Conservation (phyloP, 2,329 filamentous ascomycete genomes). For the Colletotrichum sp. region DNA sequence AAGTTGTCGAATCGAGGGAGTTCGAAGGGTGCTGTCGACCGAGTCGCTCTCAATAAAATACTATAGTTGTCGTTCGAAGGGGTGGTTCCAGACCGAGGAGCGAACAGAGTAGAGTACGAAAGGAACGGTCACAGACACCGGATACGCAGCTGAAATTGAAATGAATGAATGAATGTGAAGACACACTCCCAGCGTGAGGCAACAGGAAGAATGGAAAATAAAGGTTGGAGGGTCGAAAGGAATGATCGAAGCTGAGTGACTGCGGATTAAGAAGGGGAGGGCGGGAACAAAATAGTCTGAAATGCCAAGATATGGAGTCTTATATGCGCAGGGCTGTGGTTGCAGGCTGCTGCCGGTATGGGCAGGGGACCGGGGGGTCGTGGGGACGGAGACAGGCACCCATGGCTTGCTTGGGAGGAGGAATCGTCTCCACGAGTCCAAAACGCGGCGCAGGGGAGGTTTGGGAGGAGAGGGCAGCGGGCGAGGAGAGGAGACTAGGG, state of each 20-base stretch:
- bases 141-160: slow-evolving; percentile 33
- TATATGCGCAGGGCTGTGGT: slow-evolving; percentile 37
- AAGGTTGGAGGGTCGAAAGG: slow-evolving; percentile 26
- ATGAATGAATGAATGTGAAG: slow-evolving; percentile 54
- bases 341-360: slow-evolving; percentile 21
- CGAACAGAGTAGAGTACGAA: slow-evolving; percentile 39
- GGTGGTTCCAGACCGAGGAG: slow-evolving; percentile 56
- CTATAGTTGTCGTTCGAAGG: slow-evolving; percentile 26
- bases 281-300: slow-evolving; percentile 32
- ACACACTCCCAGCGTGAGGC: slow-evolving; percentile 54
- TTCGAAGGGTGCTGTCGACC: slow-evolving; percentile 20
- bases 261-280: slow-evolving; percentile 26
- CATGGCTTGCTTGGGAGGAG: slow-evolving; percentile 20
- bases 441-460: slow-evolving; percentile 41
- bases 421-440: slow-evolving; percentile 42
- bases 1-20: not conserved
- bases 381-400: slow-evolving; percentile 24
- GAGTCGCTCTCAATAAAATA: slow-evolving; percentile 22
- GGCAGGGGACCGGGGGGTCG: slow-evolving; percentile 19
- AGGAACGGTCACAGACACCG: slow-evolving; percentile 51
- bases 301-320: slow-evolving; percentile 44
- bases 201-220: slow-evolving; percentile 26
- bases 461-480: slow-evolving; percentile 16
- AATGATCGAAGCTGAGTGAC: slow-evolving; percentile 28
- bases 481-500: slow-evolving; percentile 26